Base-by-base conservation (phyloP, 2,329 filamentous ascomycete species). In the Malbranchea zuffiana region DNA sequence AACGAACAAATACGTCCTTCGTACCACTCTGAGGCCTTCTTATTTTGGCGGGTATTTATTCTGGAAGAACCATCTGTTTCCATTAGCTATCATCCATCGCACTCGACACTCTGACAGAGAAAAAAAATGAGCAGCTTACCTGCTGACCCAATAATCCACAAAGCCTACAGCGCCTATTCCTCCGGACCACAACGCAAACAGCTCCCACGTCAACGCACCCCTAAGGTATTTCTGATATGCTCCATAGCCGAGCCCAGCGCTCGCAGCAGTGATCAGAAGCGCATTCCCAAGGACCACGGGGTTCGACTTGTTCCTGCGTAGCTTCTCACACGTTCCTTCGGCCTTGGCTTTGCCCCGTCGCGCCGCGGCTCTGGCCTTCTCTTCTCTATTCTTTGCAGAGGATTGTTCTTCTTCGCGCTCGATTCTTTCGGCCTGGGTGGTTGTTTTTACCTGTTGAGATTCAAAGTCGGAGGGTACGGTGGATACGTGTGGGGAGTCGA, bases 11-110 rank as follows among this genome's bases (percentile, higher is more conserved):
- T n/a, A n/a, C n/a, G n/a, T n/a, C n/a, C n/a, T n/a, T n/a, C n/a
- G n/a, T n/a, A n/a, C n/a, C n/a, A n/a, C n/a, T n/a, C n/a, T n/a
- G n/a, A n/a, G n/a, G n/a, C n/a, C n/a, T n/a, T n/a, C 29, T 48
- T 61, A 66, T 54, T 67, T 66, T 38, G 58, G 57, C 33, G 66
- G 66, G 46, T 62, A 69, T 50, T 67, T 68, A 56, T 68, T 68
- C 49, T 66, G 61, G 44, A 68, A 53, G 38, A 69, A 57, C 60
- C 66, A 69, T 47, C 66, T 69, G 43, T 7, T 38, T 16, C n/a
- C 15, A 25, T 4, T 18, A 18, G n/a, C n/a, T n/a, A n/a, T n/a
- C n/a, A n/a, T n/a, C n/a, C n/a, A n/a, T n/a, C n/a, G 16, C 25
- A 25, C 27, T 16, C 17, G 24, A 13, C 15, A 10, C 16, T 49